A percentile compares a stretch with the other conserved stretches of the same genome.
These are phyloP conservation scores for Diplodia mutila DNA, from an alignment of 2,329 filamentous ascomycete genomes.

Conservation along the genomic window DNA sequence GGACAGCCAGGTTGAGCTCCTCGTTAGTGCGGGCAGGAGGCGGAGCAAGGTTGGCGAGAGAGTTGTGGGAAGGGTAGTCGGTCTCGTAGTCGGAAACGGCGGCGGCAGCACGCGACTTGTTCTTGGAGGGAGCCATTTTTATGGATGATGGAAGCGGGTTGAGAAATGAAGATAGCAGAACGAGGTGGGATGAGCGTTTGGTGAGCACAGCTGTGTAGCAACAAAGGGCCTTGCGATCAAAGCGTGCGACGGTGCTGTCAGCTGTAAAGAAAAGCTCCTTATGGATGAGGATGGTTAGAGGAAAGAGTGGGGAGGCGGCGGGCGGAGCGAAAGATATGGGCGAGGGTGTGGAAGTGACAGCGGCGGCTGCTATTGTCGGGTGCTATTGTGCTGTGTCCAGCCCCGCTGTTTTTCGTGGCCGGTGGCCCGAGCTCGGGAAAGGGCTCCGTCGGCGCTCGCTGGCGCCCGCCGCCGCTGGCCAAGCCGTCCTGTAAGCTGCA, in stretches of 20 bases:
- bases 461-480: neutral
- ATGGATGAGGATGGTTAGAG: neutral
- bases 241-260: neutral
- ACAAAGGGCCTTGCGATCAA: neutral
- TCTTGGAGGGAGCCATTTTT: slow-evolving; percentile 35
- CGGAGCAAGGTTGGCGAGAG: slow-evolving; percentile 41
- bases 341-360: neutral
- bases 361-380: neutral
- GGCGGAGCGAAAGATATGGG: neutral
- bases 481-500: neutral
- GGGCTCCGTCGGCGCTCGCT: no score
- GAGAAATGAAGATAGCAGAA: neutral
- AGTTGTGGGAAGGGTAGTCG: slow-evolving; percentile 44
- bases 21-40: slow-evolving; percentile 69
- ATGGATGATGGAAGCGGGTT: neutral
- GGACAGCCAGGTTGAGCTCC: slow-evolving; percentile 83
- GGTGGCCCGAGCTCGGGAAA: neutral
- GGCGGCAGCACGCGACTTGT: slow-evolving; percentile 43
- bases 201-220: neutral
- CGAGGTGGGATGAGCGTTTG: neutral
- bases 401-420: neutral
- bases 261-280: neutral
- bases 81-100: slow-evolving; percentile 60
- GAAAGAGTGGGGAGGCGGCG: neutral
- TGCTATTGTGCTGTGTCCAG: neutral